A percentile compares a stretch with the other conserved stretches of the same genome.
Evolutionary conservation across 192 early-diverging fungal species (phyloP).

Genomic region (Podila clonocystis): DNA sequence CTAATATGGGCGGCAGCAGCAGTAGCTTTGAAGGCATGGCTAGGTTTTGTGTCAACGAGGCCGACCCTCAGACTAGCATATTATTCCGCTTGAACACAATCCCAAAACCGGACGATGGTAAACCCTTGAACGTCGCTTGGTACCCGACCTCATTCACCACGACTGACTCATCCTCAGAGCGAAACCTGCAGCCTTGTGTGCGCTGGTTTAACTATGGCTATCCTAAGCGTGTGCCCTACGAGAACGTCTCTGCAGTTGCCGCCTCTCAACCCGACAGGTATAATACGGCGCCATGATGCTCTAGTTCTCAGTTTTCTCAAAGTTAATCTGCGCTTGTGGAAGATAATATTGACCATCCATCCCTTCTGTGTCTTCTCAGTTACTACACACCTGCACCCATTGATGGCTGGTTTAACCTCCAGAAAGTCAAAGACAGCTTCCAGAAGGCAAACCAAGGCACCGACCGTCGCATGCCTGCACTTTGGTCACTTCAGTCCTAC

Average conservation of each 20-base stretch:
- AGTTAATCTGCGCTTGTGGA: no score
- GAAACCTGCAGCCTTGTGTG: conserved; percentile 9
- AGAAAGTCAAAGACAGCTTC: not conserved
- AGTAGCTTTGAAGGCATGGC: not conserved
- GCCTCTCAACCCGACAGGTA: conserved; percentile 22
- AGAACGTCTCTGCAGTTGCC: conserved; percentile 8
- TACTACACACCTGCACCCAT: conserved; percentile 16
- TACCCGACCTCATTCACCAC: conserved; percentile 8
- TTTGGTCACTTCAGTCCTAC: not conserved
- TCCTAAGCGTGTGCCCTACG: conserved; percentile 24
- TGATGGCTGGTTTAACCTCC: conserved; percentile 26
- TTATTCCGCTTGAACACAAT: not conserved
- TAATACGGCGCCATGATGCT: no score
- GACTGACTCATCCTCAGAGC: not conserved
- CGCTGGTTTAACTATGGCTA: conserved; percentile 39
- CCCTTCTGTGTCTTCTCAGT: not conserved
- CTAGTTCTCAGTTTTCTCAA: not conserved
- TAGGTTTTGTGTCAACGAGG: conserved; percentile 25
- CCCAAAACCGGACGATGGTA: no score
- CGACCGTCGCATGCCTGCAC: not conserved
- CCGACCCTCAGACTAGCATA: not conserved
- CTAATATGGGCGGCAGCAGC: not conserved
- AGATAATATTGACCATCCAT: no score
- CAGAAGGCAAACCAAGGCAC: not conserved
- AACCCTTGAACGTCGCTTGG: conserved; percentile 10